phyloP scores from a whole-genome alignment of 1,139 yeast genomes.

The Kodamaea fungicola region DNA sequence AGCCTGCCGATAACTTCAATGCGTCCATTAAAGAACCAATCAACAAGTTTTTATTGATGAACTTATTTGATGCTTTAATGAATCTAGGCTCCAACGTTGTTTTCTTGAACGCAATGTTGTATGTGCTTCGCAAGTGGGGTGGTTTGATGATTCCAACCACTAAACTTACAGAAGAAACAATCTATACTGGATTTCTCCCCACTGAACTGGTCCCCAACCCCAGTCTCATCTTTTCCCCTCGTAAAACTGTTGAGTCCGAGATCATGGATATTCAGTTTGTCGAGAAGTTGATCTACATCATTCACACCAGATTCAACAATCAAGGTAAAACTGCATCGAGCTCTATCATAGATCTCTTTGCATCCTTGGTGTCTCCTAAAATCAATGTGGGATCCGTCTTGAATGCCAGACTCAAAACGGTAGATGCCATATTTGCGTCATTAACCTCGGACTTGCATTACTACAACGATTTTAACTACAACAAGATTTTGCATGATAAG shows the following conservation, averaged over 20 bases:
- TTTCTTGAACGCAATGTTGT: constrained; percentile 30
- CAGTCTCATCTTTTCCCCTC: background rate
- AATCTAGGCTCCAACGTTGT: constrained; percentile 32
- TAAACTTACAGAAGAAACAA: constrained; percentile 4
- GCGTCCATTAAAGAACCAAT: constrained; percentile 12
- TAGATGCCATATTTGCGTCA: constrained; percentile 28
- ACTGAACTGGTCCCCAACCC: background rate
- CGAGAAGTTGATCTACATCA: constrained; percentile 35
- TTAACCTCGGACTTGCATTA: constrained; percentile 34
- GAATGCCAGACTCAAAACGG: constrained; percentile 23
- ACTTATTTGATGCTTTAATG: constrained; percentile 30
- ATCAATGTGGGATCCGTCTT: constrained; percentile 16
- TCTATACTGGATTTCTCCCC: constrained; percentile 2
- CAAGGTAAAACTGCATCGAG: constrained; percentile 19
- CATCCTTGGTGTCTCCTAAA: constrained; percentile 18
- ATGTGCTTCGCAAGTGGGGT: constrained; percentile 32
- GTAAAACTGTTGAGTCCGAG: background rate
- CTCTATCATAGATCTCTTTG: constrained; percentile 22
- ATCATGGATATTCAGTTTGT: constrained; percentile 24
- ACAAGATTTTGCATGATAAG: constrained; percentile 14
- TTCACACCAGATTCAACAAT: constrained; percentile 22
- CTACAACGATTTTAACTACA: constrained; percentile 31
- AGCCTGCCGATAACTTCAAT: constrained; percentile 4
- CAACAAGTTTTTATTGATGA: constrained; percentile 32
- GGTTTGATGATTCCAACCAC: constrained; percentile 16